Evolutionary conservation across 768 basidiomycete genomes (phyloP), one percentile per base, ranked within the genome.

Genomic region (Filobasidium floriforme): DNA sequence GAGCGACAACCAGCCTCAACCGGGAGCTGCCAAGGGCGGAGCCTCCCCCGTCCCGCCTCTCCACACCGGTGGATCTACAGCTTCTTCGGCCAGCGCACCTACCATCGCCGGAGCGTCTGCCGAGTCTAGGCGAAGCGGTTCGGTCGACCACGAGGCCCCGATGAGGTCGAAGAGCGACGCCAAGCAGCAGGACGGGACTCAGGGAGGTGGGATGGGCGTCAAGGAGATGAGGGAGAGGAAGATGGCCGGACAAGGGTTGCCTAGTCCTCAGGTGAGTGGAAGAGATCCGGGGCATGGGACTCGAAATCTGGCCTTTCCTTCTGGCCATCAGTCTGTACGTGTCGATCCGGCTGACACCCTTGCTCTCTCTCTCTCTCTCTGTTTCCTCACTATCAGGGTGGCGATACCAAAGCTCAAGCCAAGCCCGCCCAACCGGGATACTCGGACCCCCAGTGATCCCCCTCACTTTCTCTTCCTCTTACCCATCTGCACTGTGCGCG

Each of bases 151-250:
- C 55, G 63, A 70, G 19, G 62, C 72, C 55, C 69, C 69, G 64
- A 65, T 71, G 28, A 66, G 74, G 7, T 67, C 63, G 0, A 72
- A 41, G 22, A 61, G 63, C 18, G 67, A 75, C 37, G 66, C 76
- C 60, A 71, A 71, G 57, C 62, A 66, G 28, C 75, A 75, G 15
- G 76, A 77, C 59, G 76, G 76, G 9, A 69, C 73, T 55, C 52
- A 63, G 9, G 74, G 74, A 10, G 75, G 77, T 29, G 77, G 77
- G 37, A 61, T 68, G 22, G 77, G 77, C 32, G 67, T 77, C 10
- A 73, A 73, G 14, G 75, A 78, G 71, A 78, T 78, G 77, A 73
- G 73, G 63, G 77, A 78, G 69, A 67, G 77, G 49, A 78, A 78
- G 68, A 70, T 67, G 70, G 63, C 70, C 9, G 77, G 77, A 19